Base-by-base conservation (phyloP, 1,139 yeast genomes). In the Torulaspora globosa region DNA sequence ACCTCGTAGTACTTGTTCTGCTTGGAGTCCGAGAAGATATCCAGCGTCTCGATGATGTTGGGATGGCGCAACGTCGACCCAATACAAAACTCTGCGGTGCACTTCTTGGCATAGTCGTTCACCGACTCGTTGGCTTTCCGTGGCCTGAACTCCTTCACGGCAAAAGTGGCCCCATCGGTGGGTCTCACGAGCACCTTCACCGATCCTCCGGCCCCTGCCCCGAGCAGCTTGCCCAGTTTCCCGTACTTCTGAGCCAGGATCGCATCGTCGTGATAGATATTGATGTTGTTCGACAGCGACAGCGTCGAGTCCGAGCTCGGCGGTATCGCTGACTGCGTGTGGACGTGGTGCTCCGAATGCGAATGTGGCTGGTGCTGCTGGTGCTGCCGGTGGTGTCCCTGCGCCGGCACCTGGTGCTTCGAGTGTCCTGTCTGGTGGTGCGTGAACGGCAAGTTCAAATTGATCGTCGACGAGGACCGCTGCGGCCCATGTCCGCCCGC, bases 191-290 rank as follows among this genome's bases (percentile, higher is more conserved):
- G 80, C 45, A 92, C 73, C 50, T 94, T 80, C 12, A 94, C 99
- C 1, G 95, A 84, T 4, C 99, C 99, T 39, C 98, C 99, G 2
- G 98, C 98, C 31, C 99, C 99, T 24, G 95, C 84, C 24, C 98
- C 99, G 55, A 94, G 72, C 51, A 86, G 83, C 55, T 87, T 85
- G 43, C 97, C 97, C 53, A 90, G 72, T 57, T 84, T 86, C 50
- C 96, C 95, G 67, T 92, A 94, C 63, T 90, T 86, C 56, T 83
- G 84, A 19, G 81, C 84, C 49, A 86, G 71, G 1, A 81, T 78
- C n/a, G 84, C 76, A 53, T 80, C 84, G 46, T 75, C 77, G 46
- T 76, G 78, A 47, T 74, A 67, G 1, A 75, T 72, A 43, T 67
- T 65, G 18, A 62, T 56, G 35, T 62, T 60, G 50, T 63, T 60